These are phyloP conservation scores for Teunomyces stri DNA, from an alignment of 805 yeast genomes.

Conservation along the genomic window DNA sequence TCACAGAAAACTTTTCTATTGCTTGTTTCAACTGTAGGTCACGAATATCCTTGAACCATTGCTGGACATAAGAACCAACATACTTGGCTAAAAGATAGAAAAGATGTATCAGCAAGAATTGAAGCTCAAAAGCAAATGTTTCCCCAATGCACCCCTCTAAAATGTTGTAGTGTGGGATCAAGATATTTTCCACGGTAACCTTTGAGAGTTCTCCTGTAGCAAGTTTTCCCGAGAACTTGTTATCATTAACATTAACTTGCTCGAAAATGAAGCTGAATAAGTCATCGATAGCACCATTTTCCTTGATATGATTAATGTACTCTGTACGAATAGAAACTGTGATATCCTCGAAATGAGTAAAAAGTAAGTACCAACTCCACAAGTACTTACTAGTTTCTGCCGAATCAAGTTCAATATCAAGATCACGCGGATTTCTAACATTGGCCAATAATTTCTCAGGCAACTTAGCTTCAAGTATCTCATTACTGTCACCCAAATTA, in stretches of 20 bases:
- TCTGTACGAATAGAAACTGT: constrained; percentile 61
- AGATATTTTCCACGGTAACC: constrained; percentile 13
- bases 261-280: constrained; percentile 56
- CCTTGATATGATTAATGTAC: constrained; percentile 57
- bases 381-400: constrained; percentile 40
- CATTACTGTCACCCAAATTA: constrained; percentile 26
- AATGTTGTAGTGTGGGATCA: constrained; percentile 21
- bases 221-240: constrained; percentile 19
- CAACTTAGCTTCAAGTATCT: constrained; percentile 26
- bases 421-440: constrained; percentile 1
- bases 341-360: constrained; percentile 60
- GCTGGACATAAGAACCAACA: constrained; percentile 56
- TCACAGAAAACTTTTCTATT: constrained; percentile 62
- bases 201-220: constrained; percentile 8
- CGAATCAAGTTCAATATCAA: constrained; percentile 19
- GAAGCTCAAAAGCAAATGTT: constrained; percentile 28
- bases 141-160: constrained; percentile 20
- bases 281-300: constrained; percentile 39
- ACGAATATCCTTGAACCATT: constrained; percentile 71
- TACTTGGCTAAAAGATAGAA: constrained; percentile 48
- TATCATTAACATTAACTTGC: constrained; percentile 43
- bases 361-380: constrained; percentile 68
- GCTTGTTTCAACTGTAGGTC: constrained; percentile 60
- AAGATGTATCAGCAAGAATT: constrained; percentile 46
- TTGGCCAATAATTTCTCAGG: constrained; percentile 26